phyloP scores from a whole-genome alignment of 2,329 filamentous ascomycete species.

The Ascochyta koolunga region DNA sequence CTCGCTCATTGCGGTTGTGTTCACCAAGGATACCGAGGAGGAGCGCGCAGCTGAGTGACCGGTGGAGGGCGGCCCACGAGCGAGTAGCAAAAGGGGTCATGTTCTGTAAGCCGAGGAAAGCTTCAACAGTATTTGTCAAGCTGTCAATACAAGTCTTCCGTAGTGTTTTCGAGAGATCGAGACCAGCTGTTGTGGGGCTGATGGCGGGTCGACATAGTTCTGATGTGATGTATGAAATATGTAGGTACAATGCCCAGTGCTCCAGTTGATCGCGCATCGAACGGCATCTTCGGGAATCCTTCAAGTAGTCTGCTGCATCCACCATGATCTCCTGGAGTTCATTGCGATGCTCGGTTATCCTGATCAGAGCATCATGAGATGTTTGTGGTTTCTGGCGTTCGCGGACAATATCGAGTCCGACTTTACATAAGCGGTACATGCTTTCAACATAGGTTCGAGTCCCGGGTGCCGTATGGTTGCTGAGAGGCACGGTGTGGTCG shows the following conservation, averaged over 20 bases:
- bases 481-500: constrained; percentile 51
- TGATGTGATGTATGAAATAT: constrained; percentile 67
- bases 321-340: constrained; percentile 63
- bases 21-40: constrained; percentile 54
- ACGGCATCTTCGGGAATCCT: constrained; percentile 58
- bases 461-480: constrained; percentile 53
- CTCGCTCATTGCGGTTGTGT: constrained; percentile 52
- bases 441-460: constrained; percentile 64
- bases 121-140: constrained; percentile 63
- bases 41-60: constrained; percentile 52
- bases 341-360: constrained; percentile 63
- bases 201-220: constrained; percentile 67
- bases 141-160: constrained; percentile 62
- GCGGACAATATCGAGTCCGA: constrained; percentile 66
- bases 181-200: constrained; percentile 56
- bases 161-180: constrained; percentile 55
- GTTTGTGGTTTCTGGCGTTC: constrained; percentile 62
- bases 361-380: constrained; percentile 59
- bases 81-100: constrained; percentile 54
- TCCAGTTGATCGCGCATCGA: constrained; percentile 62
- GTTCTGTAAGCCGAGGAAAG: constrained; percentile 64
- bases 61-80: constrained; percentile 53
- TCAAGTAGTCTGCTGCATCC: constrained; percentile 63
- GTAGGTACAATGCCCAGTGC: constrained; percentile 65
- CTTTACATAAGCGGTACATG: constrained; percentile 61